A percentile compares a stretch with the other conserved stretches of the same genome.
phyloP scores from a whole-genome alignment of 2,329 filamentous ascomycete species.

The Aureobasidium leucospermi region DNA sequence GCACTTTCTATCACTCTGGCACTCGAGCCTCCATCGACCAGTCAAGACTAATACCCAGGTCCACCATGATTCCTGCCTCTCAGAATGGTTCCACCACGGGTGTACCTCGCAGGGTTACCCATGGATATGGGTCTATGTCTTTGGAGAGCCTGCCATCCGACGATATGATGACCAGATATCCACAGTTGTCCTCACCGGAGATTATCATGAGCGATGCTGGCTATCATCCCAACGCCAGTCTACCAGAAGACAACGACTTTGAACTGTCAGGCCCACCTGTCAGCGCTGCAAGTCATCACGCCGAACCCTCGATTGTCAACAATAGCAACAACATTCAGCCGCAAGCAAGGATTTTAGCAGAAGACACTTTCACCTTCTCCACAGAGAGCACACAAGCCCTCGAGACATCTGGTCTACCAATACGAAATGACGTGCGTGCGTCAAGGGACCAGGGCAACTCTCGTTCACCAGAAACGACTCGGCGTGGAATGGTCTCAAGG shows the following conservation, averaged over 20 bases:
- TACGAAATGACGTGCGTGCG: not conserved
- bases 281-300: not conserved
- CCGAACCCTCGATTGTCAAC: not conserved
- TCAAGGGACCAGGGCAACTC: not conserved
- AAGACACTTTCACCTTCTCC: not conserved
- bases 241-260: not conserved
- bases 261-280: not conserved
- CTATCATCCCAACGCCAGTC: not conserved
- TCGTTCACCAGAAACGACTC: not conserved
- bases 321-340: not conserved
- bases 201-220: not conserved
- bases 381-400: not conserved
- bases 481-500: not conserved
- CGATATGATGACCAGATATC: not conserved
- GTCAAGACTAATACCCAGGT: not conserved
- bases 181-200: not conserved
- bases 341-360: not conserved
- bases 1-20: not conserved
- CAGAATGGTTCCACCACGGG: not conserved
- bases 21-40: not conserved
- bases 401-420: not conserved
- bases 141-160: not conserved
- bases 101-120: not conserved
- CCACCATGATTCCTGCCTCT: not conserved
- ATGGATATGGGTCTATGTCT: not conserved